Base-by-base conservation (phyloP, 2,329 filamentous ascomycete genomes). In the Claviceps arundinis region DNA sequence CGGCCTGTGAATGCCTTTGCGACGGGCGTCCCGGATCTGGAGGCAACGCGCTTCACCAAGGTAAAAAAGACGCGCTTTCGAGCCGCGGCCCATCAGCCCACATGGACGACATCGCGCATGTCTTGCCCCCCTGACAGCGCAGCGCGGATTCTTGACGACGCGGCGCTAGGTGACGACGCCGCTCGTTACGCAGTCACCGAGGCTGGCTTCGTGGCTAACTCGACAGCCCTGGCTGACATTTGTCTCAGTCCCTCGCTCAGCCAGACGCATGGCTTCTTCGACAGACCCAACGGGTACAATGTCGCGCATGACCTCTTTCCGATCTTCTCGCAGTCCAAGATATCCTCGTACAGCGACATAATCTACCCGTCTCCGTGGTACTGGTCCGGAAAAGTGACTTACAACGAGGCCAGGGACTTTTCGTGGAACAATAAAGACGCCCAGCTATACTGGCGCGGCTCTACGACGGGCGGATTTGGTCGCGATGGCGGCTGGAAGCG, bases 361-460 rank as follows among this genome's bases (percentile, higher is more conserved):
- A 67, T 96, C 17, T 97, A 95, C 63, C 93, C 93, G 0, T 93
- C 88, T 22, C 93, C 91, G 0, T 98, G 93, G 93, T 97, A 98
- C 70, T 97, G 89, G 88, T 82, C 81, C 59, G 83, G 83, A 48
- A 94, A 89, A 68, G 91, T 96, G 5, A 71, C 78, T 14, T 97
- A 97, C 66, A 76, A 91, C 48, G 64, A 68, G 2, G 76, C 77
- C 56, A 93, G 97, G 65, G 74, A 84, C 16, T 16, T 77, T 52
- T 63, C 71, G 0, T 98, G 93, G 93, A 71, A 75, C 1, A 70
- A 80, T 49, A 98, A 98, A 66, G 69, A 77, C 38, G 78, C 84
- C 62, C 80, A 78, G 57, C 76, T 98, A 56, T 97, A 91, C 74
- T 98, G 93, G 93, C 85, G 93, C 37, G 93, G 93, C 7, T 95